Percentiles rank a stretch among this genome's conserved stretches.
Conservation (phyloP, 2,329 filamentous ascomycete species). For the Verticillium tricorpus region DNA sequence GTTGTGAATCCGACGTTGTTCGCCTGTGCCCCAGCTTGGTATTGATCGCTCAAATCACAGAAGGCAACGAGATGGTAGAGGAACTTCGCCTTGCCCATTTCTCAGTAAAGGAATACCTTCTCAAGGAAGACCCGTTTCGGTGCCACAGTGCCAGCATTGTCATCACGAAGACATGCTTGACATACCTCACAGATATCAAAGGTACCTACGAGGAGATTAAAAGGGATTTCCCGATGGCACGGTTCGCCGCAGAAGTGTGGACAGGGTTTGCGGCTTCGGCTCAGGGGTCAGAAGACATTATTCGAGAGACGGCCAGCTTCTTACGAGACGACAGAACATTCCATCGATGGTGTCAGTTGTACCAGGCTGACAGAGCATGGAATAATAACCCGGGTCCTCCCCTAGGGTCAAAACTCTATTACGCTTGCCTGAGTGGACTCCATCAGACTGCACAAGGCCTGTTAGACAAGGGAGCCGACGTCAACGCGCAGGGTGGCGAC, state of each 20-base stretch:
- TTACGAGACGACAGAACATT: slow-evolving; percentile 10
- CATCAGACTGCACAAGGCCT: not conserved
- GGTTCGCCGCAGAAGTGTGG: slow-evolving; percentile 16
- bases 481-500: not conserved
- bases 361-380: slow-evolving; percentile 3
- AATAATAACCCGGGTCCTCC: slow-evolving; percentile 5
- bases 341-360: slow-evolving; percentile 7
- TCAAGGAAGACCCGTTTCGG: slow-evolving; percentile 3
- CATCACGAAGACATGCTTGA: slow-evolving; percentile 17
- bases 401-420: slow-evolving; percentile 10
- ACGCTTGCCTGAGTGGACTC: slow-evolving; percentile 12
- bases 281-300: slow-evolving; percentile 5
- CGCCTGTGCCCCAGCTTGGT: slow-evolving; percentile 15
- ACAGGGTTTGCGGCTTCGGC: slow-evolving; percentile 7
- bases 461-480: not conserved
- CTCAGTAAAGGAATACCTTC: slow-evolving; percentile 20
- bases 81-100: slow-evolving; percentile 18
- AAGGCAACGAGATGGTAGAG: not conserved
- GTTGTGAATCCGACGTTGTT: slow-evolving; percentile 1
- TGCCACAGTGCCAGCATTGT: slow-evolving; percentile 6
- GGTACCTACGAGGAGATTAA: slow-evolving; percentile 3
- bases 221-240: slow-evolving; percentile 13
- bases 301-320: slow-evolving; percentile 7
- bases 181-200: slow-evolving; percentile 13
- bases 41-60: slow-evolving; percentile 1